Evolutionary conservation across 2,329 filamentous ascomycete species (phyloP).

Genomic region (Fulvia fulva): DNA sequence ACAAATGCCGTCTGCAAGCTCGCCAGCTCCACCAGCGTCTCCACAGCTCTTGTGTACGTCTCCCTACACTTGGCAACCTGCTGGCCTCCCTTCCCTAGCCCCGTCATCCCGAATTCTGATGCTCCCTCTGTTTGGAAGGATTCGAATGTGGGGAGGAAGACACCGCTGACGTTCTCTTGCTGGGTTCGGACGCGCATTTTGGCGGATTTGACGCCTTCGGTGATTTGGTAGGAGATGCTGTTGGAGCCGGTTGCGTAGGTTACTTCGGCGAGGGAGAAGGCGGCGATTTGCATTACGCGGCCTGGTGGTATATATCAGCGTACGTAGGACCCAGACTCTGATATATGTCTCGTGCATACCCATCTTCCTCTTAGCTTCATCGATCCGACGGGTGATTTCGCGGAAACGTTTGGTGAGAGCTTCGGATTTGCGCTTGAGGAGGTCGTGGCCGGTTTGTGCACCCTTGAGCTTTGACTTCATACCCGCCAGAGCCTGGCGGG

Average conservation of each 20-base stretch:
- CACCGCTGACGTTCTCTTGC: conserved; percentile 97
- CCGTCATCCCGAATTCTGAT: conserved; percentile 94
- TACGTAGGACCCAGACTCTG: not conserved
- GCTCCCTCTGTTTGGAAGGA: conserved; percentile 79
- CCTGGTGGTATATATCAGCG: not conserved
- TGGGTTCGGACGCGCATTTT: conserved; percentile 90
- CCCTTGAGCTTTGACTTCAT: conserved; percentile 99
- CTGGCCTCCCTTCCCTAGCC: conserved; percentile 92
- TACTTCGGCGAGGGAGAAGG: conserved; percentile 95
- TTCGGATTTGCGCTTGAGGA: conserved; percentile 97
- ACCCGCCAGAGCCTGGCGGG: conserved; percentile 88
- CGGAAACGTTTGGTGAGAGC: conserved; percentile 77
- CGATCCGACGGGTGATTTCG: conserved; percentile 96
- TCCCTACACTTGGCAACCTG: conserved; percentile 93
- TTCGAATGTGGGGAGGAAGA: conserved; percentile 89
- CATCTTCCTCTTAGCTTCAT: conserved; percentile 99
- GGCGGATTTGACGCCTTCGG: conserved; percentile 89
- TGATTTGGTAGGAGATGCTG: conserved; percentile 91
- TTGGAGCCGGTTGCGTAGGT: conserved; percentile 91
- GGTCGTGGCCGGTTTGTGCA: conserved; percentile 71
- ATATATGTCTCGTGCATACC: conserved; percentile 48
- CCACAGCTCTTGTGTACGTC: conserved; percentile 92
- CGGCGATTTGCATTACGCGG: conserved; percentile 96
- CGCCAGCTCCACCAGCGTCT: conserved; percentile 90
- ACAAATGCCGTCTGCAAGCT: conserved; percentile 97